Evolutionary conservation across 2,329 filamentous ascomycete genomes (phyloP).

Genomic region (Trichoderma atroviride): DNA sequence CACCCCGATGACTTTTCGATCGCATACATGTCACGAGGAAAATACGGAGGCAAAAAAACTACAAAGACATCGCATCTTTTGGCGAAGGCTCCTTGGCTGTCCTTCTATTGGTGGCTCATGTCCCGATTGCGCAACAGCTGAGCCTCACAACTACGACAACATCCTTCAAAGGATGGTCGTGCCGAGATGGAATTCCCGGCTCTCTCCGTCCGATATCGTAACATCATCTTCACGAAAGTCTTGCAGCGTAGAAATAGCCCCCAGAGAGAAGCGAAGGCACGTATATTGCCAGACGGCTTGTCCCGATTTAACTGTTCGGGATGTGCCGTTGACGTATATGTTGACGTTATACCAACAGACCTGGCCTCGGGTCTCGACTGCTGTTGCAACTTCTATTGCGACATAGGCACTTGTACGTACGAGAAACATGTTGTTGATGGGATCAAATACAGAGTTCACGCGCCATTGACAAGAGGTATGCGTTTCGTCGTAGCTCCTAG

Average conservation of each 20-base stretch:
- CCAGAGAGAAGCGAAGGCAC: background rate
- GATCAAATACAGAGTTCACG: background rate
- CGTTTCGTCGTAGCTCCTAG: background rate
- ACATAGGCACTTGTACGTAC: background rate
- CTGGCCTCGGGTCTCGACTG: too few species aligned
- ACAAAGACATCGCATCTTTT: background rate
- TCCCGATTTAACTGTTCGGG: background rate
- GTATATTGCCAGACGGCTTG: background rate
- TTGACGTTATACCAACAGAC: background rate
- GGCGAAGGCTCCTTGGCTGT: background rate
- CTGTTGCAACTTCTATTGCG: background rate
- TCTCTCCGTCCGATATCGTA: constrained; percentile 2
- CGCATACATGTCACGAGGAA: background rate
- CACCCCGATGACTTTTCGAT: background rate
- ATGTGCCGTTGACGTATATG: background rate
- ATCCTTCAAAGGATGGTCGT: constrained; percentile 8
- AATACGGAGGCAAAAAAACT: background rate
- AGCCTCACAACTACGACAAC: background rate
- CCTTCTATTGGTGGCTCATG: background rate
- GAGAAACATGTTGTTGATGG: background rate
- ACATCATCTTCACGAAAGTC: background rate
- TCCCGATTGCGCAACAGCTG: background rate
- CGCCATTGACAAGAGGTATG: background rate
- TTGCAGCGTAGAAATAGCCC: background rate
- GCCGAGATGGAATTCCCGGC: background rate